Evolutionary conservation across 371 early-diverging fungal species (phyloP), one percentile per base, ranked within the genome.

Genomic region (Rhizomucor miehei): DNA sequence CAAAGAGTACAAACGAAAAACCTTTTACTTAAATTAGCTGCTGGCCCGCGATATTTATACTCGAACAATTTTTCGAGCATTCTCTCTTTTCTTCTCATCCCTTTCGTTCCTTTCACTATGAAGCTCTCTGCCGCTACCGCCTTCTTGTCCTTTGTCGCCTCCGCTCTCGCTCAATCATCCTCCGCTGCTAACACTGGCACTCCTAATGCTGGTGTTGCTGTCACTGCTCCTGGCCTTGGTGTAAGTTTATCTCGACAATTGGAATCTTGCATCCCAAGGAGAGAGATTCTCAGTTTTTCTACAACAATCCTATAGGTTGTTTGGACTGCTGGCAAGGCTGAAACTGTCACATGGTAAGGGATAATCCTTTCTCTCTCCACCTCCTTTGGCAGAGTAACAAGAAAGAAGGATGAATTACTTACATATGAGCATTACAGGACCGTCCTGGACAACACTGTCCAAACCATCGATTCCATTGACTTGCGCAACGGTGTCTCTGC

Each of bases 331-430:
- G 69, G 67, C 37, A 59, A 41, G n/a, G 36, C 64, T n/a, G 56
- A 60, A 25, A 54, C 47, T 10, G 57, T 72, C 17, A 44, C 59
- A 20, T 72, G 73, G 71, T 71, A 67, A 61, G 45, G 50, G 50
- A 49, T n/a, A 20, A 14, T 8, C 29, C 29, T 8, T 29, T 5
- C 29, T 8, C 29, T 29, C 29, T 29, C 29, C n/a, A n/a, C n/a
- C n/a, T n/a, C n/a, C n/a, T n/a, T n/a, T n/a, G n/a, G n/a, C n/a
- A 38, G 24, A 39, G 19, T 43, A 6, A 11, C 11, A 38, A 5
- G 17, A 19, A 11, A 48, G 13, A 29, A n/a, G 6, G 5, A 14
- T 11, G 13, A 21, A 24, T 19, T 19, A 44, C 19, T 5, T 43
- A 1, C 41, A 12, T 14, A 25, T 54, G 16, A 41, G 4, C 16